Evolutionary conservation across 2,329 filamentous ascomycete genomes (phyloP).

Genomic region (Clonostachys solani): DNA sequence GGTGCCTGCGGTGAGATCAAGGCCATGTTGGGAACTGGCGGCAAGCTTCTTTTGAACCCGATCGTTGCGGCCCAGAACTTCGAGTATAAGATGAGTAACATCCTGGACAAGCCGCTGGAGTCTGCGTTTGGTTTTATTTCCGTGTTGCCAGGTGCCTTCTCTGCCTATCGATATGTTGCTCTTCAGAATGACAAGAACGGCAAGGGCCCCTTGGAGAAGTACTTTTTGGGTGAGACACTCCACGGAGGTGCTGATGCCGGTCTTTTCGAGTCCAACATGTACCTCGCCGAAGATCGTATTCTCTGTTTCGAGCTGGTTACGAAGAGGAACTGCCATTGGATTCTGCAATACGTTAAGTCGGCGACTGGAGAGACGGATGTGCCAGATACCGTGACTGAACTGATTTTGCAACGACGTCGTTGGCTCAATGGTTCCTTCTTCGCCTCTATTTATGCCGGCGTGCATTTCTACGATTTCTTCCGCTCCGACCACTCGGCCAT

Average conservation of each 20-base stretch:
- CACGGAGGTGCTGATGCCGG: constrained; percentile 87
- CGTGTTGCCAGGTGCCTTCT: constrained; percentile 94
- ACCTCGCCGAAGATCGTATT: constrained; percentile 96
- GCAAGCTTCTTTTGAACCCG: constrained; percentile 87
- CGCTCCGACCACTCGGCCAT: constrained; percentile 84
- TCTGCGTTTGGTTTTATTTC: constrained; percentile 98
- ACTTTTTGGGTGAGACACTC: constrained; percentile 95
- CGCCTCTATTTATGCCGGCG: constrained; percentile 89
- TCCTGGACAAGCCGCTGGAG: constrained; percentile 94
- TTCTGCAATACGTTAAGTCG: constrained; percentile 97
- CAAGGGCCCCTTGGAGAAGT: constrained; percentile 89
- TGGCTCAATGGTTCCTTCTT: constrained; percentile 99
- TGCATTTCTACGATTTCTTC: constrained; percentile 95
- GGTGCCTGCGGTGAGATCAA: constrained; percentile 99
- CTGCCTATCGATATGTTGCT: constrained; percentile 93
- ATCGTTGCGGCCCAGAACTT: constrained; percentile 97
- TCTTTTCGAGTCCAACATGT: constrained; percentile 99
- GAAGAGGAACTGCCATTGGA: constrained; percentile 96
- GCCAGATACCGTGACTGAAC: constrained; percentile 86
- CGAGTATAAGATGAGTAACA: constrained; percentile 99
- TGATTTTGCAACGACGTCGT: constrained; percentile 91
- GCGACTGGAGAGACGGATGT: constrained; percentile 97
- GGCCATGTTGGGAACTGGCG: constrained; percentile 82
- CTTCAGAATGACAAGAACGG: constrained; percentile 96
- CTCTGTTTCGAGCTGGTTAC: constrained; percentile 97